Base-by-base conservation (phyloP, 352 stramenopile genomes). In the Pythium sukuiense region DNA sequence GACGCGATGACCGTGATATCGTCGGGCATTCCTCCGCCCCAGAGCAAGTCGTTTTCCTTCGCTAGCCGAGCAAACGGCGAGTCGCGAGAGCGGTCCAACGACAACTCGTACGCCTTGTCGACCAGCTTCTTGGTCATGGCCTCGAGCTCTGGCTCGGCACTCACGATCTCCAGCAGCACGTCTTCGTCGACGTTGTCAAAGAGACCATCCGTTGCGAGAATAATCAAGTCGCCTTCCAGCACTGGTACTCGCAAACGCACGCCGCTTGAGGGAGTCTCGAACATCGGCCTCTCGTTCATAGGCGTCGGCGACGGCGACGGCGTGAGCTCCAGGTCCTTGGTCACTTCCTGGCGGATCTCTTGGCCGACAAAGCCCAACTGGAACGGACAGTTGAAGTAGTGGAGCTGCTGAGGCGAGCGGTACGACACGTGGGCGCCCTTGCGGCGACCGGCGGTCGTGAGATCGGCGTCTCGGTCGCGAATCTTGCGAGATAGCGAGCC, bases 31-130 rank as follows among this genome's bases (percentile, higher is more conserved):
- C 93, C 96, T 61, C 97, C 97, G 27, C 82, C 81, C 95, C 96
- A 99, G 76, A 99, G 89, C 33, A 99, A 97, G 73, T 99, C 97
- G 81, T 99, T 99, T 53, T 99, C 97, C 72, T 99, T 99, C 8
- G 97, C 97, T 41, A 99, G 79, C 4, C 98, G 81, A 13, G 97
- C 96, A 84, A 99, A 99, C 6, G 97, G 97, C 55, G 92, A 98
- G 83, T 99, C 97, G 6, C 85, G 77, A 12, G 67, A 78, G 6
- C 78, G 79, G 72, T 98, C 93, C 6, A 99, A 76, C 63, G 91
- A 98, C 61, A 97, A 81, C 20, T 98, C 93, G 63, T 96, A 89
- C 11, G 95, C 95, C 58, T 89, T 93, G 55, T 85, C 61, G 33
- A 90, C 91, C 12, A 98, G 74, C 39, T 80, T 80, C 41, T 81